Evolutionary conservation across 768 basidiomycete species (phyloP).

Genomic region (Chlorophyllum brunneum): DNA sequence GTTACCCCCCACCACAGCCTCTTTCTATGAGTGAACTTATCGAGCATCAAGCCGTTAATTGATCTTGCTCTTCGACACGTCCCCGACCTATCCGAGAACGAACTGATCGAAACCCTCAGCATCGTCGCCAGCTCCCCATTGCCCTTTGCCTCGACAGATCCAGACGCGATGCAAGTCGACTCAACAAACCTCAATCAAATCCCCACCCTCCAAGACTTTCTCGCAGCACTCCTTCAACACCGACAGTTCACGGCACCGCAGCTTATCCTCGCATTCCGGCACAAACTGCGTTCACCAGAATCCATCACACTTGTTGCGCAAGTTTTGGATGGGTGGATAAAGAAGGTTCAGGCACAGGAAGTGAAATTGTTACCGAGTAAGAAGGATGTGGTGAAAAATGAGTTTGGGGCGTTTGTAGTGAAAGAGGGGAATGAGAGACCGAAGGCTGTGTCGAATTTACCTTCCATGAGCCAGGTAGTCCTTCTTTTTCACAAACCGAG

Average conservation of each 20-base stretch:
- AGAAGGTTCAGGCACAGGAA: constrained; percentile 22
- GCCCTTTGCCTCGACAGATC: constrained; percentile 21
- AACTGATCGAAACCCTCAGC: constrained; percentile 52
- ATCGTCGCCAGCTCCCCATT: constrained; percentile 34
- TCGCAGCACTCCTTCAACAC: constrained; percentile 33
- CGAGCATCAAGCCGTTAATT: constrained; percentile 36
- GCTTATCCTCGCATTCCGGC: constrained; percentile 49
- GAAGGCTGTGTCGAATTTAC: constrained; percentile 28
- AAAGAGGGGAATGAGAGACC: constrained; percentile 13
- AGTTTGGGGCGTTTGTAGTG: constrained; percentile 36
- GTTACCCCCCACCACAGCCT: constrained; percentile 11
- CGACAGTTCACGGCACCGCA: constrained; percentile 29
- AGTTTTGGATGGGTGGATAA: constrained; percentile 48
- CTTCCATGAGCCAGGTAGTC: constrained; percentile 40
- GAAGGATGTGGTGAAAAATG: constrained; percentile 36
- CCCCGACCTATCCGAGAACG: constrained; percentile 61
- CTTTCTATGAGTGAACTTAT: neutral
- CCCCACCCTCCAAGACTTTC: constrained; percentile 31
- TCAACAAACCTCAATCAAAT: constrained; percentile 13
- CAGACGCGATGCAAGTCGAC: constrained; percentile 39
- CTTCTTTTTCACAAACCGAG: neutral
- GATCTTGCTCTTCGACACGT: constrained; percentile 50
- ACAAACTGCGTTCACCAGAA: constrained; percentile 44
- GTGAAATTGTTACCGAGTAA: constrained; percentile 34
- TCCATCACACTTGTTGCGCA: constrained; percentile 43